These are phyloP conservation scores for Carnegiea gigantea DNA, from an alignment of 179 eudicot genomes.

Conservation along the genomic window DNA sequence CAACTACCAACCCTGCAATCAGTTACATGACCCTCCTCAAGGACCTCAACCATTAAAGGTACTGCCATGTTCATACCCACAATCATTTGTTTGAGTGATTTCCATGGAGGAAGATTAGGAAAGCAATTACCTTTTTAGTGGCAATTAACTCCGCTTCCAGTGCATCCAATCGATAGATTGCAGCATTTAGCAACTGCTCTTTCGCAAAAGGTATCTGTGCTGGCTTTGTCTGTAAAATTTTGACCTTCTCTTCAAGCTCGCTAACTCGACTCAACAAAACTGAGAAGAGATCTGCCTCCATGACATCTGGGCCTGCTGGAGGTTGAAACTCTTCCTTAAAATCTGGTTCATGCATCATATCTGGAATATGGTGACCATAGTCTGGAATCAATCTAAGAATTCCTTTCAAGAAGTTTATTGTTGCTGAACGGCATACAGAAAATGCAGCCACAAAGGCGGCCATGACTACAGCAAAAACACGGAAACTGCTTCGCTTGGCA, in stretches of 20 bases:
- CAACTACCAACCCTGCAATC: too few relatives aligned
- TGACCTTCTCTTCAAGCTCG: conserved; percentile 86
- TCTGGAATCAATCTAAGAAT: conserved; percentile 38
- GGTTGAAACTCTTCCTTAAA: conserved; percentile 60
- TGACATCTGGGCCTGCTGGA: conserved; percentile 47
- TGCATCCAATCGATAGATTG: conserved; percentile 85
- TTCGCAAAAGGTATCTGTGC: conserved; percentile 86
- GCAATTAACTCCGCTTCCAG: conserved; percentile 91
- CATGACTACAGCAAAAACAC: conserved; percentile 49
- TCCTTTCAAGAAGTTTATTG: conserved; percentile 38
- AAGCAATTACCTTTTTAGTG: conserved; percentile 71
- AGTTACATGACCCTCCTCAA: neutral
- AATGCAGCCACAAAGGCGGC: conserved; percentile 55
- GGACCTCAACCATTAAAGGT: neutral
- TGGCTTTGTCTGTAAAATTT: conserved; percentile 55
- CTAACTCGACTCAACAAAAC: conserved; percentile 64
- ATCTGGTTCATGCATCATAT: conserved; percentile 36
- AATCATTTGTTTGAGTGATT: neutral
- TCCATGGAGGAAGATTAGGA: neutral
- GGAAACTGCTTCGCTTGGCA: conserved; percentile 37
- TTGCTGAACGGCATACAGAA: conserved; percentile 39
- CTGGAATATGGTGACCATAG: conserved; percentile 32
- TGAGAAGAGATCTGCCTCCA: conserved; percentile 52
- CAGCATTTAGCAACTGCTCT: conserved; percentile 83
- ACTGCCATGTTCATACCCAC: neutral